phyloP scores from a whole-genome alignment of 2,329 filamentous ascomycete genomes.

The Fusarium drepaniforme region DNA sequence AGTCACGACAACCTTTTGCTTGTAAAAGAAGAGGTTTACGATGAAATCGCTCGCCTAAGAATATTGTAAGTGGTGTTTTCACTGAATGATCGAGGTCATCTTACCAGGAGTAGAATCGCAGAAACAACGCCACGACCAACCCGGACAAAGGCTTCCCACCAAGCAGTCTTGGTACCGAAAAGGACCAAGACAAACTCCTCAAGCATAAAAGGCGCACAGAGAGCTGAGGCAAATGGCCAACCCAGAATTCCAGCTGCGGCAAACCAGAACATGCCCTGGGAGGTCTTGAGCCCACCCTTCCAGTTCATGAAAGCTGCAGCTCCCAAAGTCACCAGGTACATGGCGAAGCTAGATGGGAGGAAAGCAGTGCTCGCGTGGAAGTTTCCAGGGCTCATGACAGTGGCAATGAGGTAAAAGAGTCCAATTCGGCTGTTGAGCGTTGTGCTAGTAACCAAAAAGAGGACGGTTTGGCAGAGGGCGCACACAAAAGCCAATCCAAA shows the following conservation, averaged over 20 bases:
- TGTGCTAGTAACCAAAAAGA: constrained; percentile 82
- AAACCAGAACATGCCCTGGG: constrained; percentile 90
- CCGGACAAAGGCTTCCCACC: constrained; percentile 70
- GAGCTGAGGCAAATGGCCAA: constrained; percentile 92
- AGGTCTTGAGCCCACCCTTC: constrained; percentile 82
- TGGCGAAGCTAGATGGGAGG: constrained; percentile 94
- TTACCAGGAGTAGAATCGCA: constrained; percentile 76
- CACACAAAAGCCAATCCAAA: constrained; percentile 80
- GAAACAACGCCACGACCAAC: constrained; percentile 76
- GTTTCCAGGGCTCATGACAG: constrained; percentile 87
- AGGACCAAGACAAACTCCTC: constrained; percentile 77
- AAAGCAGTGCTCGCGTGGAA: constrained; percentile 92
- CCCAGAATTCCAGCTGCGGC: constrained; percentile 86
- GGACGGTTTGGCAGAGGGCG: constrained; percentile 82
- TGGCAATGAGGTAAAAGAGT: constrained; percentile 83
- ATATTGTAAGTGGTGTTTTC: background rate
- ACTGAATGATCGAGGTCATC: constrained; percentile 41
- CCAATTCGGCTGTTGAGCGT: constrained; percentile 87
- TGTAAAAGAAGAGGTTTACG: constrained; percentile 89
- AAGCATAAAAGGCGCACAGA: constrained; percentile 82
- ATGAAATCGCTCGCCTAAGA: constrained; percentile 73
- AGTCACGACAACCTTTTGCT: constrained; percentile 79
- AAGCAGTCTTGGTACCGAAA: constrained; percentile 67
- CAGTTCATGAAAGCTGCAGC: constrained; percentile 92
- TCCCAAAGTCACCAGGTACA: constrained; percentile 92